Evolutionary conservation across 805 yeast genomes (phyloP), one percentile per base, ranked within the genome.

Genomic region (Candida jianshihensis): DNA sequence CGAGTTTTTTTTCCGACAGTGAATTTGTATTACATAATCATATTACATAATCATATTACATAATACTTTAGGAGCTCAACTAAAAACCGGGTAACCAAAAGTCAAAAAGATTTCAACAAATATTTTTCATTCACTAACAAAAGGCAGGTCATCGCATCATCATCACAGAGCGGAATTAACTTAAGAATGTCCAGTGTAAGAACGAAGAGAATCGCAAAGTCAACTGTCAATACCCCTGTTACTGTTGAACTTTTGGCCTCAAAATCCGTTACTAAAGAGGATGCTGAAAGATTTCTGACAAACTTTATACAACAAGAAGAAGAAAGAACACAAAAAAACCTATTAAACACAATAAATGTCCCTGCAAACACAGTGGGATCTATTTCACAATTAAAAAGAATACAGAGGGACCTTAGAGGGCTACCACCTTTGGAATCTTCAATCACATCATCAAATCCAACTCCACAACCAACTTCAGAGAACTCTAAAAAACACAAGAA

Each of bases 371-470:
- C 34, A 30, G 56, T 35, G 37, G 56, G 53, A 17, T 55, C 65
- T 5, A 19, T 66, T 10, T 53, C 83, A 39, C 95, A 84, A 62
- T 64, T 85, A 49, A 71, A 68, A 49, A 70, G 95, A 54, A 64
- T 83, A 28, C 90, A 81, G 53, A 71, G 95, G 60, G 86, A 81
- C 44, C 71, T 84, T 46, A 67, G 87, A 46, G 95, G 95, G 1
- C 68, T 85, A 39, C 90, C 94, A 9, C 94, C 95, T 26, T 38
- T 55, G 40, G 59, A 56, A 21, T 29, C 44, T 15, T 28, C 39
- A 5, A 36, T 43, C 5, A 17, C 44, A 6, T 18, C 47, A 4
- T 37, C 39, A 12, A 32, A 40, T 20, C 33, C 47, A 21, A 33
- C 37, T 22, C 33, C 40, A 5, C 7, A 19, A 29, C 33, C 47